Evolutionary conservation across 2,329 filamentous ascomycete genomes (phyloP).

Genomic region (Fusarium neocosmosporiellum): DNA sequence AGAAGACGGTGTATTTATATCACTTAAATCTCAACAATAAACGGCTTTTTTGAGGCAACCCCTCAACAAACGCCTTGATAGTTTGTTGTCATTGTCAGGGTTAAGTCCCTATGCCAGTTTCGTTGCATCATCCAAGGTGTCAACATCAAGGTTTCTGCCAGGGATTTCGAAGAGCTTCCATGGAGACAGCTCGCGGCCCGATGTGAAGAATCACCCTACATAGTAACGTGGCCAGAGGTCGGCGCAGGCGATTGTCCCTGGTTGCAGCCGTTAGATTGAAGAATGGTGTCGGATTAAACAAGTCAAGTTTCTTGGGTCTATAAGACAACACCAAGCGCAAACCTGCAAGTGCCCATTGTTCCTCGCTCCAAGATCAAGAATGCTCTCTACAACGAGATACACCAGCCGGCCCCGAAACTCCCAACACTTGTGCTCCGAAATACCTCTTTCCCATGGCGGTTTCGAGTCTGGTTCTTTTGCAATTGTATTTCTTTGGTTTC

Average conservation of each 20-base stretch:
- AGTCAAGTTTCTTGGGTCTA: slow-evolving; percentile 20
- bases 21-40: not conserved
- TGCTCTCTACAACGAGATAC: slow-evolving; percentile 22
- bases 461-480: slow-evolving; percentile 22
- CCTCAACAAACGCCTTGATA: not conserved
- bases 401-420: slow-evolving; percentile 33
- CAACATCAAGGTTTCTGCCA: not conserved
- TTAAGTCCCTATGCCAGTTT: not conserved
- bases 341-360: slow-evolving; percentile 27
- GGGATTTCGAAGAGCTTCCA: not conserved
- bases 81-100: not conserved
- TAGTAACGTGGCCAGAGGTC: not conserved
- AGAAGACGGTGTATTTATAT: not conserved
- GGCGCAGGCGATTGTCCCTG: not conserved
- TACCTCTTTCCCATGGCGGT: slow-evolving; percentile 4
- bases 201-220: not conserved
- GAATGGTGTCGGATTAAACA: slow-evolving; percentile 16
- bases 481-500: slow-evolving; percentile 15
- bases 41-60: not conserved
- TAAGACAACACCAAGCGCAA: slow-evolving; percentile 27
- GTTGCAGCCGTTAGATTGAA: not conserved
- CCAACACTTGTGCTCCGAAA: slow-evolving; percentile 23
- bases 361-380: slow-evolving; percentile 27
- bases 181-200: not conserved
- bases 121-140: not conserved